phyloP scores from a whole-genome alignment of 345 rosid species.

The Brassica incana region DNA sequence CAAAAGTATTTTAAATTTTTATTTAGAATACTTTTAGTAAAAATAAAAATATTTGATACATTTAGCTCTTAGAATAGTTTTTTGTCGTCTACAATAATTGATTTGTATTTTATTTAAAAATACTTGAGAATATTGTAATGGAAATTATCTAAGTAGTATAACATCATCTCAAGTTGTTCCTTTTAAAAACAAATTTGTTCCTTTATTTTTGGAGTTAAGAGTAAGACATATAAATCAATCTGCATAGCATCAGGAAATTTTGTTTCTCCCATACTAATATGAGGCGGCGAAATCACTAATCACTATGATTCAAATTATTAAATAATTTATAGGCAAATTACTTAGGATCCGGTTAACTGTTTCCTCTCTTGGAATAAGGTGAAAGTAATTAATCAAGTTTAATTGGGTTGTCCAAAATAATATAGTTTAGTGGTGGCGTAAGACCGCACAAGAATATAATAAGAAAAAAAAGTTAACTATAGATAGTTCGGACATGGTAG shows the following conservation, averaged over 20 bases:
- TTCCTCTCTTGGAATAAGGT: constrained; percentile 19
- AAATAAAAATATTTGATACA: neutral
- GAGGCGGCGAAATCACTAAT: neutral
- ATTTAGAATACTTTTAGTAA: neutral
- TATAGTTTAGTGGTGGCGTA: constrained; percentile 31
- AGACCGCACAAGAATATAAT: constrained; percentile 26
- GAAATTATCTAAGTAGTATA: neutral
- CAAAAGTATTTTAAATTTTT: neutral
- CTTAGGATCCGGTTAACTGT: constrained; percentile 31
- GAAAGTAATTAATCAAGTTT: constrained; percentile 9
- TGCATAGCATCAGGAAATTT: constrained; percentile 18
- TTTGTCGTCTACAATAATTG: too few species aligned
- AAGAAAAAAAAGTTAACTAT: constrained; percentile 22
- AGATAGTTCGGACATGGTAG: constrained; percentile 29
- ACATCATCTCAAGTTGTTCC: neutral
- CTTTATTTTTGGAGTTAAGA: constrained; percentile 21
- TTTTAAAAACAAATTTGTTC: neutral
- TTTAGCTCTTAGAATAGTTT: too few species aligned
- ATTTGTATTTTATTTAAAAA: too few species aligned
- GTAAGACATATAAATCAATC: constrained; percentile 31
- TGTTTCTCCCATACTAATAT: neutral
- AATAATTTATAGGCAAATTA: constrained; percentile 14
- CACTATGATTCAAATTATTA: constrained; percentile 1
- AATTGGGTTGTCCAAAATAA: constrained; percentile 15
- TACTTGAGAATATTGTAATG: neutral